These are phyloP conservation scores for Suhomyces faveliae DNA, from an alignment of 805 yeast genomes.

Conservation along the genomic window DNA sequence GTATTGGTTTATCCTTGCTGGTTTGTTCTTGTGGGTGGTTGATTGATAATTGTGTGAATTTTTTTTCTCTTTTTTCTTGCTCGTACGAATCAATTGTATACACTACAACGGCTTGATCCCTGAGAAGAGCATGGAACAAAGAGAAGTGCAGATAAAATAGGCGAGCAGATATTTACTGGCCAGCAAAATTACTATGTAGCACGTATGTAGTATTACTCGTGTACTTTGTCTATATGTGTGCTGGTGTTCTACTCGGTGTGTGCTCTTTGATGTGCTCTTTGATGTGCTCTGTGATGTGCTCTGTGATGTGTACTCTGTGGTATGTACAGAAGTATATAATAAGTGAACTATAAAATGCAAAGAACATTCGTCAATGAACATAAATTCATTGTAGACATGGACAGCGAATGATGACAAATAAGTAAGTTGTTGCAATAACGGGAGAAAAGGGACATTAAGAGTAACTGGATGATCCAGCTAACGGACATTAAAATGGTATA, in stretches of 20 bases:
- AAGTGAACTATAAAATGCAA: not conserved
- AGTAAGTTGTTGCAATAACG: not conserved
- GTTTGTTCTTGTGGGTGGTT: not conserved
- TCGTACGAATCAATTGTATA: not conserved
- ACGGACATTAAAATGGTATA: not conserved
- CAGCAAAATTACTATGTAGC: no score
- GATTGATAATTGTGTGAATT: not conserved
- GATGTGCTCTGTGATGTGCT: no score
- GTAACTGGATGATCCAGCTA: not conserved
- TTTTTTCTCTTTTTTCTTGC: not conserved
- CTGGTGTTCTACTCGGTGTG: no score
- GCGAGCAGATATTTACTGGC: no score
- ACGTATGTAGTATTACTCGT: no score
- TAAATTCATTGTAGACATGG: no score
- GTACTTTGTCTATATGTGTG: no score
- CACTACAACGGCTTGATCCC: not conserved
- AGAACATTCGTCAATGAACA: not conserved
- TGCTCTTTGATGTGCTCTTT: no score
- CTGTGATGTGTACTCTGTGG: no score
- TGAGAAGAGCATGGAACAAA: not conserved
- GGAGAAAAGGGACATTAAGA: conserved; percentile 1
- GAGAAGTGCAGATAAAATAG: not conserved
- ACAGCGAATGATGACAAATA: not conserved
- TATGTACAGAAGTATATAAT: no score
- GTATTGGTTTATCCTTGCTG: not conserved